Evolutionary conservation across 108 stramenopile genomes (phyloP).

Genomic region (Stephanodiscus triporus): DNA sequence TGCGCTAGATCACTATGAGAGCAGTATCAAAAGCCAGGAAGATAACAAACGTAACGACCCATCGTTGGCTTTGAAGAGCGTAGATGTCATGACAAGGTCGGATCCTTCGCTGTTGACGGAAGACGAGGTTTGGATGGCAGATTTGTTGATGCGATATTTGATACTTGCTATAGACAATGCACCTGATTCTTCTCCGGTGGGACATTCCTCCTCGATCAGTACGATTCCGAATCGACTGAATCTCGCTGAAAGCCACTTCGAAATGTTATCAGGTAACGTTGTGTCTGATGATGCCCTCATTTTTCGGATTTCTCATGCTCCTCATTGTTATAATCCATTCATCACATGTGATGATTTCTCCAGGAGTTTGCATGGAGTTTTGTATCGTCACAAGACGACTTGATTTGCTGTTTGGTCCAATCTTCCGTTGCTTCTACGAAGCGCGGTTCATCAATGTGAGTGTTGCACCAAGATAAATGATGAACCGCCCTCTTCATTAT

Average conservation of each 20-base stretch:
- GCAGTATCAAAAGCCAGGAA: constrained; percentile 70
- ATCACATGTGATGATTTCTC: neutral
- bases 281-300: neutral
- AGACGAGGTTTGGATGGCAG: constrained; percentile 87
- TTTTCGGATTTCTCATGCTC: neutral
- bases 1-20: constrained; percentile 88
- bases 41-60: constrained; percentile 58
- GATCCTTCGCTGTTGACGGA: constrained; percentile 52
- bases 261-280: constrained; percentile 80
- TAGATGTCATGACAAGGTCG: constrained; percentile 10
- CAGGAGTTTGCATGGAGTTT: constrained; percentile 87
- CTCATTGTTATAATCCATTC: neutral
- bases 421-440: constrained; percentile 79
- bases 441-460: constrained; percentile 61
- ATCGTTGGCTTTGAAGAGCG: constrained; percentile 6
- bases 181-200: constrained; percentile 54
- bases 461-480: neutral
- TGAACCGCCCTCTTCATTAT: neutral
- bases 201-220: constrained; percentile 28
- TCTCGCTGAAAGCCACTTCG: constrained; percentile 87
- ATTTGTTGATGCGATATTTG: constrained; percentile 85
- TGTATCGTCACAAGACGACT: constrained; percentile 82
- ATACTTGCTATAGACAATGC: constrained; percentile 91
- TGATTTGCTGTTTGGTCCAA: constrained; percentile 87
- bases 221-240: constrained; percentile 44